Evolutionary conservation across 129 eudicot genomes (phyloP).

Genomic region (Apium graveolens): DNA sequence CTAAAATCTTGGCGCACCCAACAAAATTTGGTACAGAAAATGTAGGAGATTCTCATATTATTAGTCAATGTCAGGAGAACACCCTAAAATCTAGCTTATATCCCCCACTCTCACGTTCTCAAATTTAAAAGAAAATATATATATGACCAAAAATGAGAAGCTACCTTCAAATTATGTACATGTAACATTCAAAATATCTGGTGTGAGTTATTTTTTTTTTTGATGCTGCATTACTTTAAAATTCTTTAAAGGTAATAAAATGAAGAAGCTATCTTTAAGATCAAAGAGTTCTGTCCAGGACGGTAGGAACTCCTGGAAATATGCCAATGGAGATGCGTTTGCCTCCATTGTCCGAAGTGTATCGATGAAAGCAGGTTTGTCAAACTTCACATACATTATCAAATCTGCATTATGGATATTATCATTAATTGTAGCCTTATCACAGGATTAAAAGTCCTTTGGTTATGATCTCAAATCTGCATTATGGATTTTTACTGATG

Average conservation of each 20-base stretch:
- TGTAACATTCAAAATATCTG: background rate
- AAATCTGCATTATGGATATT: background rate
- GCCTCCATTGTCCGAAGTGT: background rate
- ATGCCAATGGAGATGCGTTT: background rate
- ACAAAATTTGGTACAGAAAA: background rate
- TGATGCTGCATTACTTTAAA: background rate
- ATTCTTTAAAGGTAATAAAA: background rate
- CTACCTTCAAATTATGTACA: background rate
- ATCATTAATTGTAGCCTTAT: too few relatives aligned
- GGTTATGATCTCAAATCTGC: background rate
- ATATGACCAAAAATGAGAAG: background rate
- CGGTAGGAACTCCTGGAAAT: background rate
- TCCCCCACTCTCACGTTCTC: background rate
- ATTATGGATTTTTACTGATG: background rate
- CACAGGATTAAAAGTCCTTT: too few relatives aligned
- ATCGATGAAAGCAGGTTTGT: background rate
- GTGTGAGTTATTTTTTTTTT: background rate
- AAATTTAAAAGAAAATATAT: background rate
- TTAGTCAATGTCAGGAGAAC: background rate
- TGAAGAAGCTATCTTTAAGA: background rate
- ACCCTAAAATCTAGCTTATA: background rate
- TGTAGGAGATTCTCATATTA: background rate
- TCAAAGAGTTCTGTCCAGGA: constrained; percentile 4
- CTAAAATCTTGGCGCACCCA: background rate
- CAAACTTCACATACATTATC: background rate